These are phyloP conservation scores for Lichtheimia ornata DNA, from an alignment of 371 early-diverging fungal genomes.

Conservation along the genomic window DNA sequence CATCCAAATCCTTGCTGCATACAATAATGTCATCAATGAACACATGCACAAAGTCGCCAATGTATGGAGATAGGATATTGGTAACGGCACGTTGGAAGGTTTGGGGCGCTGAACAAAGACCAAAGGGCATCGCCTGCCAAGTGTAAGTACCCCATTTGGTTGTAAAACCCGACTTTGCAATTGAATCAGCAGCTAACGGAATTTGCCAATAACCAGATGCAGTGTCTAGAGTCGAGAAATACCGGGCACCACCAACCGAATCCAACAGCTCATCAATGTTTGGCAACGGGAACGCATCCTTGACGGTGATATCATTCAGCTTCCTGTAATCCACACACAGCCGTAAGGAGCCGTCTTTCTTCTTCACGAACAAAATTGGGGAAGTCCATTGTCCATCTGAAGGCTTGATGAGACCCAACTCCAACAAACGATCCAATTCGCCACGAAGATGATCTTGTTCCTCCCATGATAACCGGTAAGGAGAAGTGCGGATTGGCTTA, in stretches of 20 bases:
- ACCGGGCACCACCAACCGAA: slow-evolving; percentile 10
- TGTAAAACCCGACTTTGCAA: slow-evolving; percentile 29
- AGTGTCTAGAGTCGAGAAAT: slow-evolving; percentile 45
- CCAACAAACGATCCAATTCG: too few species aligned
- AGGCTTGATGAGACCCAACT: too few species aligned
- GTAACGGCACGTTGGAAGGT: slow-evolving; percentile 46
- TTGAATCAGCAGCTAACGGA: slow-evolving; percentile 14
- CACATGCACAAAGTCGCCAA: slow-evolving; percentile 33
- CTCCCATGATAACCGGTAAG: too few species aligned
- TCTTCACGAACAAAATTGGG: neutral
- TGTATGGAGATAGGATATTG: slow-evolving; percentile 26
- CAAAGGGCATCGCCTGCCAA: slow-evolving; percentile 53
- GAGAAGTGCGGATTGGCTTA: too few species aligned
- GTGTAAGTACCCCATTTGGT: slow-evolving; percentile 29
- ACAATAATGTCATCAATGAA: too few species aligned
- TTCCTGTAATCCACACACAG: slow-evolving; percentile 46
- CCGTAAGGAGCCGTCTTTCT: slow-evolving; percentile 18
- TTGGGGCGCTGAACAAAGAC: slow-evolving; percentile 47
- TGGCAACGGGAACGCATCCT: slow-evolving; percentile 47
- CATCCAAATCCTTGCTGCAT: too few species aligned
- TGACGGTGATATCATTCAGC: slow-evolving; percentile 47
- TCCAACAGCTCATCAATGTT: slow-evolving; percentile 34
- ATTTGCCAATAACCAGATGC: slow-evolving; percentile 35
- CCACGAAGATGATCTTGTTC: too few species aligned
- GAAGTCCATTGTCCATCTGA: too few species aligned